These are phyloP conservation scores for Colletotrichum higginsianum DNA, from an alignment of 2,329 filamentous ascomycete species.

Conservation along the genomic window DNA sequence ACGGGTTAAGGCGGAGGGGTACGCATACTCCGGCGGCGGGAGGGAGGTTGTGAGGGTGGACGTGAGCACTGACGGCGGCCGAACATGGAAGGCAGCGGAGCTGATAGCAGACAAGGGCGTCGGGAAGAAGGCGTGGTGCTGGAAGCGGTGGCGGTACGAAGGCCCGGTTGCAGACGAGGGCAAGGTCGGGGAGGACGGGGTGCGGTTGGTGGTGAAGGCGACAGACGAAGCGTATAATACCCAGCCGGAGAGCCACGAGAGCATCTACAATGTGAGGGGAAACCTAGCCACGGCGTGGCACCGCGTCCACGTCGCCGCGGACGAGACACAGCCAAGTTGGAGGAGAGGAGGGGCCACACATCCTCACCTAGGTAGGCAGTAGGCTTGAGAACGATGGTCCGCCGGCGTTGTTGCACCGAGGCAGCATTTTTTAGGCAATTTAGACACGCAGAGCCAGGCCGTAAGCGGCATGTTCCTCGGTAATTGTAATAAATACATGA, in stretches of 20 bases:
- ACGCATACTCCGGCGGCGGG: slow-evolving; percentile 68
- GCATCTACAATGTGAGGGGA: slow-evolving; percentile 62
- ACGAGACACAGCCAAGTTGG: not conserved
- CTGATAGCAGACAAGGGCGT: slow-evolving; percentile 53
- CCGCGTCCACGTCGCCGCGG: slow-evolving; percentile 48
- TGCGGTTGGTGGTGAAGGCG: slow-evolving; percentile 61
- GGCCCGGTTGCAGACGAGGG: slow-evolving; percentile 44
- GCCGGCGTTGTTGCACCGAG: not conserved
- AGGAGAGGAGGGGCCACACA: not conserved
- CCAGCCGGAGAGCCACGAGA: slow-evolving; percentile 60
- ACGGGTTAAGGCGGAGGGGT: slow-evolving; percentile 56
- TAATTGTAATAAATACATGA: not conserved
- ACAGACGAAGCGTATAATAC: slow-evolving; percentile 65
- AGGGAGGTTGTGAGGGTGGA: slow-evolving; percentile 66
- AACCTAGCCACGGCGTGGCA: slow-evolving; percentile 65
- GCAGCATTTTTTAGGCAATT: too few species aligned
- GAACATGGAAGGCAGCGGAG: slow-evolving; percentile 63
- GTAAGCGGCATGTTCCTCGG: not conserved
- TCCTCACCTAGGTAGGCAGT: not conserved
- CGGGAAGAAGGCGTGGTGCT: slow-evolving; percentile 60
- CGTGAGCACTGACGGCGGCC: slow-evolving; percentile 63
- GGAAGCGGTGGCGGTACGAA: slow-evolving; percentile 61
- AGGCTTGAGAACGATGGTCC: not conserved
- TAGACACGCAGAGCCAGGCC: not conserved
- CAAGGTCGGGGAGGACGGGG: slow-evolving; percentile 46